A percentile compares a stretch with the other conserved stretches of the same genome.
These are phyloP conservation scores for Fusarium floridanum DNA, from an alignment of 2,329 filamentous ascomycete species.

Conservation along the genomic window DNA sequence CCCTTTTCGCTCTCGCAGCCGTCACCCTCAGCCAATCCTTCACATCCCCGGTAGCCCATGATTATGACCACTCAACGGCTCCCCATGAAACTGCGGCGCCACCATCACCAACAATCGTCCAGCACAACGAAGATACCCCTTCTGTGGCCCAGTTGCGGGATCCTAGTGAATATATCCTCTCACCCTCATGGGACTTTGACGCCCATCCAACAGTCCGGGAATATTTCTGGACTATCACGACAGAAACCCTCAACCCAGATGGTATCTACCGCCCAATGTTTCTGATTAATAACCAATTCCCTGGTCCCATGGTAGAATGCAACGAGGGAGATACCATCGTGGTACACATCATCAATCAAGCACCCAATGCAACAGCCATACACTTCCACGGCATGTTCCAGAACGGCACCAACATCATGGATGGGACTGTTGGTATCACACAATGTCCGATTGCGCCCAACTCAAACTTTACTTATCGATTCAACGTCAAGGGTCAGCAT, in stretches of 20 bases:
- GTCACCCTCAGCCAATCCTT: conserved; percentile 34
- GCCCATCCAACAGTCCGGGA: conserved; percentile 64
- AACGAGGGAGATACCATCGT: conserved; percentile 80
- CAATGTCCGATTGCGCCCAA: conserved; percentile 77
- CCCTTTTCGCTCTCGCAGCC: conserved; percentile 39
- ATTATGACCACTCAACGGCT: conserved; percentile 12
- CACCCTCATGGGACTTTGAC: conserved; percentile 66
- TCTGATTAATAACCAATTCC: conserved; percentile 81
- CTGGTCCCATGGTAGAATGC: conserved; percentile 78
- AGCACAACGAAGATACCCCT: conserved; percentile 44
- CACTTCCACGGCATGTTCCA: conserved; percentile 86
- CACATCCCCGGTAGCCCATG: background rate
- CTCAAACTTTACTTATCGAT: conserved; percentile 74
- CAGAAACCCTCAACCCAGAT: conserved; percentile 71
- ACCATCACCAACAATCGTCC: conserved; percentile 16
- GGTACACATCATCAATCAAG: conserved; percentile 76
- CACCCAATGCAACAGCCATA: conserved; percentile 74
- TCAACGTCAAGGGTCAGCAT: conserved; percentile 67
- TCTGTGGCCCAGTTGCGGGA: conserved; percentile 46
- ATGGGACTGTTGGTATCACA: conserved; percentile 76
- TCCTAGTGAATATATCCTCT: conserved; percentile 67
- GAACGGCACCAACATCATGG: conserved; percentile 81
- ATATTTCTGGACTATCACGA: conserved; percentile 71
- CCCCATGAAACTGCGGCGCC: background rate
- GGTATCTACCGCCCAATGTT: conserved; percentile 71